Base-by-base conservation (phyloP, 2,329 filamentous ascomycete genomes). In the Aspergillus thermomutatus region DNA sequence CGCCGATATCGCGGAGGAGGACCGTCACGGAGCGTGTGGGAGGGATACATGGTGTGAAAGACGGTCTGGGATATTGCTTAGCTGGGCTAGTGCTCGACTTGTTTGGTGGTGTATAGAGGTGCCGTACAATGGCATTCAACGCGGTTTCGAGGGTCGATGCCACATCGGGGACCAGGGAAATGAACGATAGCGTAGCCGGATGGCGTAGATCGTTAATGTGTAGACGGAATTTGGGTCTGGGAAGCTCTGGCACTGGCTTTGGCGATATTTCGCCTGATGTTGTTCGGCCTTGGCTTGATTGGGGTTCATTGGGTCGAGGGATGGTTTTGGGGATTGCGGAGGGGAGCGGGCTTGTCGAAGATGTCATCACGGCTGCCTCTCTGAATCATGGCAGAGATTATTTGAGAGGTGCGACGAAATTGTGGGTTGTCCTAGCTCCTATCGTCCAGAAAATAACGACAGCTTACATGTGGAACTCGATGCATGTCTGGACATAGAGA, bases 21-120 rank as follows among this genome's bases (percentile, higher is more conserved):
- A 97, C 77, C 0, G 92, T 97, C 19, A 97, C 86, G 52, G 91
- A 95, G 58, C 91, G 88, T 9, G 91, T 94, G n/a, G 84, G 80
- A 0, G 83, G 82, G 49, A 83, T 76, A 50, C 66, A 66, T 2
- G 73, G 72, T 8, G 48, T 62, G 59, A 74, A 76, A n/a, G 46
- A 58, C 50, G 26, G 50, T n/a, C 25, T 34, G 52, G 58, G 49
- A 46, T 57, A 41, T 28, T 54, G 60, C 61, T 56, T 34, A 55
- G 45, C 60, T 46, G 7, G n/a, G 27, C 9, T 49, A 47, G 25
- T 7, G 47, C 49, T 21, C 14, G 14, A 45, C 9, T 50, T 21
- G 6, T 37, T 34, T 10, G 27, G 27, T 28, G 69, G 61, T 5
- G 74, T 77, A 70, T 97, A 97, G 28, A 97, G 85, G 26, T 86